A percentile compares a stretch with the other conserved stretches of the same genome.
These are phyloP conservation scores for Sordariomycetes sp. DNA, from an alignment of 2,329 filamentous ascomycete species.

Conservation along the genomic window DNA sequence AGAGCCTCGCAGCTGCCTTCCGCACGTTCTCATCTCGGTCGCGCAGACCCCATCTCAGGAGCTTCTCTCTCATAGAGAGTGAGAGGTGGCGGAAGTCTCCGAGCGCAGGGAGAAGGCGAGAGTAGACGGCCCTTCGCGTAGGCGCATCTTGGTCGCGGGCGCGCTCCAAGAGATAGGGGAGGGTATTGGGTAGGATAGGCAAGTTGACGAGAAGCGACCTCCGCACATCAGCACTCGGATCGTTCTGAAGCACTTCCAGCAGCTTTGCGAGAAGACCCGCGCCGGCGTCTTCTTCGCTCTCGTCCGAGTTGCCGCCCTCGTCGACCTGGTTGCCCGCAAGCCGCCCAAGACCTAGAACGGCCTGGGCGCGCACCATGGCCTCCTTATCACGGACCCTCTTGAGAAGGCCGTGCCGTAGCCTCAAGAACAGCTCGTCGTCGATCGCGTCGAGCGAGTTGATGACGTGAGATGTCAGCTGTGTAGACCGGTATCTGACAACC, in stretches of 20 bases:
- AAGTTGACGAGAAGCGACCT: conserved; percentile 81
- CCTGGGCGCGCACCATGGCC: conserved; percentile 81
- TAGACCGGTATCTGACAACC: conserved; percentile 77
- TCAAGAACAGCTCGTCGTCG: conserved; percentile 82
- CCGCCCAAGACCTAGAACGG: conserved; percentile 78
- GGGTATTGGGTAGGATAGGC: conserved; percentile 70
- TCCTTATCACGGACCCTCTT: conserved; percentile 92
- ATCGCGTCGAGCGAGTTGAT: conserved; percentile 88
- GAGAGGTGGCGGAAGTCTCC: conserved; percentile 93
- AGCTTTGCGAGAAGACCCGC: conserved; percentile 72
- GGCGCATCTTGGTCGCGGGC: conserved; percentile 80
- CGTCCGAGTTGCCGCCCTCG: conserved; percentile 58
- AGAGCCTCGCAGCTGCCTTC: conserved; percentile 81
- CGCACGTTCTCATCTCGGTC: conserved; percentile 92
- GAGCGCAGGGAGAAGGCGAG: conserved; percentile 72
- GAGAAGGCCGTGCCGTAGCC: conserved; percentile 66
- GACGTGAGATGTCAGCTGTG: conserved; percentile 81
- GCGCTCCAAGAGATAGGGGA: conserved; percentile 81
- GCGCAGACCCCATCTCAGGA: conserved; percentile 86
- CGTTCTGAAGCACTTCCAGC: conserved; percentile 81
- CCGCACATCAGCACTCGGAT: conserved; percentile 87
- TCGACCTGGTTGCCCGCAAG: conserved; percentile 70
- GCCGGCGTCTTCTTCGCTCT: conserved; percentile 53
- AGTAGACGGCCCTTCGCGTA: conserved; percentile 78
- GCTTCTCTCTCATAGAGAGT: conserved; percentile 87